Evolutionary conservation across 2,329 filamentous ascomycete species (phyloP).

Genomic region (Colletotrichum tamarilloi): DNA sequence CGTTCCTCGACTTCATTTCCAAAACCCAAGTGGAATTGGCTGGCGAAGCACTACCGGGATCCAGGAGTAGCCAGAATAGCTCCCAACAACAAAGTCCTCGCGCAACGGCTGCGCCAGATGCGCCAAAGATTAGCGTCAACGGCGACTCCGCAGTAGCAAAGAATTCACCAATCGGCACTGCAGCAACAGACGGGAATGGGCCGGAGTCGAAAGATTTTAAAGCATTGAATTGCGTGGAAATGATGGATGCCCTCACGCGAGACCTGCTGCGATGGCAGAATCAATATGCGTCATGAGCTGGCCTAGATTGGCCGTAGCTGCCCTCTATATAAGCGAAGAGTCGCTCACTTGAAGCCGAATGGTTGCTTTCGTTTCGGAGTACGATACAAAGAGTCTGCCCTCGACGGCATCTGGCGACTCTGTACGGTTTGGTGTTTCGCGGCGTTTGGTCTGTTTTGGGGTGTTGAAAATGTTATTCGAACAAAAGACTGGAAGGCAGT

Average conservation of each 20-base stretch:
- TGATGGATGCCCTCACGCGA: conserved; percentile 88
- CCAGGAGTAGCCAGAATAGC: conserved; percentile 47
- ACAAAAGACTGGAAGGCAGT: background rate
- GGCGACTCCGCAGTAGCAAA: conserved; percentile 36
- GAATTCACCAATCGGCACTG: conserved; percentile 4
- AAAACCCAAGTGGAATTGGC: conserved; percentile 90
- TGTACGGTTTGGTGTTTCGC: conserved; percentile 2
- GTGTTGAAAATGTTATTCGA: conserved; percentile 9
- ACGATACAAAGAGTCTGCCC: conserved; percentile 27
- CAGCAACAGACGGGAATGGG: conserved; percentile 38
- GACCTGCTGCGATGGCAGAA: conserved; percentile 89
- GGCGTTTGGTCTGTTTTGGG: conserved; percentile 20
- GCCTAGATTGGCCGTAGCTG: conserved; percentile 62
- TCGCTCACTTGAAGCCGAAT: conserved; percentile 8
- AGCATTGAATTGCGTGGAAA: conserved; percentile 81
- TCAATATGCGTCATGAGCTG: conserved; percentile 61
- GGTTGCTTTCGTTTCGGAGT: conserved; percentile 18
- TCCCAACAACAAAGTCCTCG: conserved; percentile 40
- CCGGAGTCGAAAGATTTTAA: conserved; percentile 70
- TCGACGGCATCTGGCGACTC: conserved; percentile 11
- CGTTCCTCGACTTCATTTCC: conserved; percentile 90
- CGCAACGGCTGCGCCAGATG: conserved; percentile 38
- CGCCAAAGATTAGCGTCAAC: conserved; percentile 29
- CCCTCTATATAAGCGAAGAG: conserved; percentile 15
- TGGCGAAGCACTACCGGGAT: conserved; percentile 62